Base-by-base conservation (phyloP, 2,329 filamentous ascomycete genomes). In the Epichloe amarillans region DNA sequence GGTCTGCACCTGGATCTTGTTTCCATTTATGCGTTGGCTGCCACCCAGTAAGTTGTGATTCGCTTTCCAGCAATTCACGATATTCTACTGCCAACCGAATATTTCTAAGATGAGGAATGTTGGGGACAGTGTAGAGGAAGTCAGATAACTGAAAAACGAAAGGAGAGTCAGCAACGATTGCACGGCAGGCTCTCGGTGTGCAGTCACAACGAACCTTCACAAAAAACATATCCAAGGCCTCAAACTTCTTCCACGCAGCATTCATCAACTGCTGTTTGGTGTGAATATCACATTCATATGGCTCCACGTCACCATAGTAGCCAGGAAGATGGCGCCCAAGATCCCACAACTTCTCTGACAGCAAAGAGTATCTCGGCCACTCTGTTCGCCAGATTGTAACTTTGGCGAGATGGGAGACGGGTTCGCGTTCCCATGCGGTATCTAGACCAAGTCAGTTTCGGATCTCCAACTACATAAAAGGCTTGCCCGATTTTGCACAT, bases 141-240 rank as follows among this genome's bases (percentile, higher is more conserved):
- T 84, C 81, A 33, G 79, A 80, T 49, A 79, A 69, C 79, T 82
- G 55, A 2, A 41, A 4, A 26, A 21, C 30, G 23, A 19, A 5
- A 35, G 15, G 10, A 7, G 8, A 15, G 47, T 45, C 46, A 48
- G 30, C 15, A 44, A 23, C 23, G 30, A 35, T 58, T 58, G 52
- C 33, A 37, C 19, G 35, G 50, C 26, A 39, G 33, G 36, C 30
- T 36, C 14, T 12, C 5, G 37, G 37, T 19, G 12, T 42, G 23
- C 10, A 41, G 15, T 30, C 14, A 26, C 5, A 19, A 40, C 49
- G 54, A 65, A 83, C 79, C 71, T 82, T 83, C 55, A 84, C 75
- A 58, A 84, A 83, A 61, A 84, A 84, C 72, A 83, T 72, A 56
- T 83, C 76, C 60, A 77, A 74, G 17, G 72, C 71, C 53, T 72